Percentiles rank a stretch among this genome's conserved stretches.
Evolutionary conservation across 371 early-diverging fungal species (phyloP).

Genomic region (Thermomucor indicae-seudaticae): DNA sequence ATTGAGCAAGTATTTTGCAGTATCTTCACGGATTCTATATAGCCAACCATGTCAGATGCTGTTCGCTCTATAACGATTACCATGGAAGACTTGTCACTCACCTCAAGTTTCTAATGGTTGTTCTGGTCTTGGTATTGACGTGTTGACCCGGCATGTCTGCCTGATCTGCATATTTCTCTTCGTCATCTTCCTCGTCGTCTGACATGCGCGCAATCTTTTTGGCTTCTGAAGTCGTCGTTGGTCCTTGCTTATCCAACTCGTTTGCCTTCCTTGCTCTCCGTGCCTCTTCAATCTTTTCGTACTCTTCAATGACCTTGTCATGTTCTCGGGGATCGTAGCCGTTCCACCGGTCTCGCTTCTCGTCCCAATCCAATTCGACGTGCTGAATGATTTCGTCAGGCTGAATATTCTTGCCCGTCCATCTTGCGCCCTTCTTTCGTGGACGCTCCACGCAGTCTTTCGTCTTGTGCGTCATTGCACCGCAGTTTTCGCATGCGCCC

Average conservation of each 20-base stretch:
- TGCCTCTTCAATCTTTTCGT: slow-evolving; percentile 88
- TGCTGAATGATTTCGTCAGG: slow-evolving; percentile 83
- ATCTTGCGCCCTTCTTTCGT: slow-evolving; percentile 84
- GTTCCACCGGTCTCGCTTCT: slow-evolving; percentile 96
- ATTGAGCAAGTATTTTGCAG: slow-evolving; percentile 95
- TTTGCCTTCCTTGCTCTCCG: slow-evolving; percentile 77
- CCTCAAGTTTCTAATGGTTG: slow-evolving; percentile 94
- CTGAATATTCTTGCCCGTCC: slow-evolving; percentile 80
- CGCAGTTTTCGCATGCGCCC: slow-evolving; percentile 96
- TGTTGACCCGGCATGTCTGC: slow-evolving; percentile 91
- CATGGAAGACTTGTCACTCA: slow-evolving; percentile 8
- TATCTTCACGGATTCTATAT: slow-evolving; percentile 94
- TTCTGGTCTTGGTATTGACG: slow-evolving; percentile 86
- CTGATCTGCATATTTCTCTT: slow-evolving; percentile 88
- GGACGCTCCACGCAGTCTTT: slow-evolving; percentile 95
- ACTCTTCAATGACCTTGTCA: slow-evolving; percentile 75
- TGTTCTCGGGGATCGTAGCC: slow-evolving; percentile 93
- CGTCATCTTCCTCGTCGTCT: slow-evolving; percentile 78
- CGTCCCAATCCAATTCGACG: slow-evolving; percentile 88
- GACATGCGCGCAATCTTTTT: slow-evolving; percentile 51
- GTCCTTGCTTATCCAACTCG: slow-evolving; percentile 68
- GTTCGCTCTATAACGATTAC: not conserved
- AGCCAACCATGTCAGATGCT: not conserved
- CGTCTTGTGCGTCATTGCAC: slow-evolving; percentile 92
- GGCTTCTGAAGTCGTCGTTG: slow-evolving; percentile 49